phyloP scores from a whole-genome alignment of 2,329 filamentous ascomycete species.

The Didymella sp. region DNA sequence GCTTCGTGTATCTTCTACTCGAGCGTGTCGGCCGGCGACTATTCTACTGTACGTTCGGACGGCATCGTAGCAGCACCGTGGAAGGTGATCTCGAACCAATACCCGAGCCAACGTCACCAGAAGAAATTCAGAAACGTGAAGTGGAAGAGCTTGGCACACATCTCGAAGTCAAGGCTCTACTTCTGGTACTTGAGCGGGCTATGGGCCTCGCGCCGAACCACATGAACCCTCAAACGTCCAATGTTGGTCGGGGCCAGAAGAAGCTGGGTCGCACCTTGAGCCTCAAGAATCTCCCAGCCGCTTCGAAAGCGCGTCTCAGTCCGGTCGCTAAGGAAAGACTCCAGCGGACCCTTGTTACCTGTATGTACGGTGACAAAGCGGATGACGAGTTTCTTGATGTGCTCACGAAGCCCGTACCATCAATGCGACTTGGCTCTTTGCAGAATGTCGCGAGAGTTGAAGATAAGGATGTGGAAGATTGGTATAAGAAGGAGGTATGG shows the following conservation, averaged over 20 bases:
- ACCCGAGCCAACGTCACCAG: conserved; percentile 9
- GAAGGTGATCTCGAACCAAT: conserved; percentile 37
- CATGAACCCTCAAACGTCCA: conserved; percentile 35
- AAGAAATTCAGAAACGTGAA: conserved; percentile 24
- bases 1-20: conserved; percentile 52
- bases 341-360: conserved; percentile 54
- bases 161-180: conserved; percentile 52
- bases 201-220: conserved; percentile 50
- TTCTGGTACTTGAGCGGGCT: conserved; percentile 51
- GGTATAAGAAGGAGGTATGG: conserved; percentile 66
- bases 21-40: conserved; percentile 50
- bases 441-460: conserved; percentile 47
- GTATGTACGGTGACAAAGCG: conserved; percentile 51
- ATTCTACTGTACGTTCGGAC: conserved; percentile 51
- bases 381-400: conserved; percentile 52
- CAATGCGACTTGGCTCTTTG: conserved; percentile 27
- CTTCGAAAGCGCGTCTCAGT: conserved; percentile 44
- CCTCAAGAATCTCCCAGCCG: conserved; percentile 30
- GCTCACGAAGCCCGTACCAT: conserved; percentile 50
- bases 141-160: conserved; percentile 32
- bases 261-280: conserved; percentile 35
- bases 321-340: conserved; percentile 52
- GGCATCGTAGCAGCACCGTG: conserved; percentile 33
- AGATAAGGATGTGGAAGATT: conserved; percentile 55
- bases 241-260: conserved; percentile 1